These are phyloP conservation scores for Apostasia shenzhenica DNA, from an alignment of 106 monocot genomes.

Conservation along the genomic window DNA sequence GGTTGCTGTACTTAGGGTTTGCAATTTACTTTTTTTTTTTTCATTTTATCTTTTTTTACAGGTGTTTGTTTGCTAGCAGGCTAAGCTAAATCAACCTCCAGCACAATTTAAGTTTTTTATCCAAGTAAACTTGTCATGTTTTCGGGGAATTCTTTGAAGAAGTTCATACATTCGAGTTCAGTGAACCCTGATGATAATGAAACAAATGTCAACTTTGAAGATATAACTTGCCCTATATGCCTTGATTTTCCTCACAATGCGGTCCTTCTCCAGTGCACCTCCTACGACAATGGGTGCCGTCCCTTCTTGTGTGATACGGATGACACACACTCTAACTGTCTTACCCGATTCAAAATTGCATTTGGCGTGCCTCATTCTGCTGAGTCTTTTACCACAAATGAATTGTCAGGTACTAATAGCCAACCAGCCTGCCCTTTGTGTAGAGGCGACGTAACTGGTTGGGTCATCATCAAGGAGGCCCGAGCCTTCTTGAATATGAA, in stretches of 20 bases:
- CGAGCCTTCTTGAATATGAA: constrained; percentile 19
- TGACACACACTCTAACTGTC: constrained; percentile 36
- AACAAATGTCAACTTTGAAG: constrained; percentile 17
- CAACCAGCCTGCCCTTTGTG: constrained; percentile 31
- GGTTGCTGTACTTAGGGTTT: no score
- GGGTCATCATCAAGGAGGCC: constrained; percentile 33
- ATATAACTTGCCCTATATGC: constrained; percentile 33
- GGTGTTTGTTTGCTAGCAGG: background rate
- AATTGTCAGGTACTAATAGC: background rate
- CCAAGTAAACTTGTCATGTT: background rate
- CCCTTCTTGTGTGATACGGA: constrained; percentile 39
- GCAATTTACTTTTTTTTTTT: no score
- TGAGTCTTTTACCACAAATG: background rate
- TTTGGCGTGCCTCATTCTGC: constrained; percentile 8
- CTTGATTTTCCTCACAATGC: constrained; percentile 41
- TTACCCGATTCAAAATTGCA: constrained; percentile 27
- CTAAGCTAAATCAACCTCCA: background rate
- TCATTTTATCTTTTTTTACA: no score
- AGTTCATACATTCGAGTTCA: background rate
- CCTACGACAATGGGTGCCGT: constrained; percentile 32
- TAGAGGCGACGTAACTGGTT: constrained; percentile 38
- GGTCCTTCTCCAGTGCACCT: constrained; percentile 35
- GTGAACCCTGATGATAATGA: constrained; percentile 6
- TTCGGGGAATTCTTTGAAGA: constrained; percentile 6
- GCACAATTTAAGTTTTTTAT: background rate